Evolutionary conservation across 331 rosid genomes (phyloP), one percentile per base, ranked within the genome.

Genomic region (Saraca asoca): DNA sequence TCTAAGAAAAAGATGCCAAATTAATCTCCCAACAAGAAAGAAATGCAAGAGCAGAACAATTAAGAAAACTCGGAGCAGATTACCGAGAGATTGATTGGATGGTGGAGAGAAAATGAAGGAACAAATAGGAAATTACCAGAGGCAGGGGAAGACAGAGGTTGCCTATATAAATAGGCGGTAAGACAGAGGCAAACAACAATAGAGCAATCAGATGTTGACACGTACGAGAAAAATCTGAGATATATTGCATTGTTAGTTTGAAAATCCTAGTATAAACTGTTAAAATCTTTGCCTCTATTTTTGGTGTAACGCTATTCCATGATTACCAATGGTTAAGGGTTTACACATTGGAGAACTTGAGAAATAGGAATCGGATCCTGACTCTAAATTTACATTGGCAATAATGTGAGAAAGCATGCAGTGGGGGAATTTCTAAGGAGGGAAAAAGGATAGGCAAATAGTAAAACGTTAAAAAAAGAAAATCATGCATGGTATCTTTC

Each of bases 61-160:
- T 10, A 6, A 49, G 43, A 7, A 13, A 20, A 17, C 46, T 14
- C 4, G 33, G 9, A 35, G 4, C 5, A 15, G 10, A 17, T 0
- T 24, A 3, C 31, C 1, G 31, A 51, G 50, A 2, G 62, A 51
- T 49, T 64, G 69, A 11, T 66, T 70, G 69, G 45, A 48, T 62
- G 62, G 66, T 16, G 0, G 34, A 50, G 71, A 62, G 75, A 11
- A 55, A 62, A 31, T 15, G 51, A 12, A 50, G 68, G 80, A 62
- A 54, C 18, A 12, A 66, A 66, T 51, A 33, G 18, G 44, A 51
- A 42, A 0, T 31, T 33, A 11, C 31, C 50, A 34, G 17, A 41
- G 63, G 73, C 10, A 58, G 70, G 67, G 54, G 58, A 53, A 29
- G 35, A 34, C 19, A 62, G 69, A 51, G 59, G 45, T 11, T n/a